Conservation (phyloP, 345 rosid genomes). For the Passiflora organensis region DNA sequence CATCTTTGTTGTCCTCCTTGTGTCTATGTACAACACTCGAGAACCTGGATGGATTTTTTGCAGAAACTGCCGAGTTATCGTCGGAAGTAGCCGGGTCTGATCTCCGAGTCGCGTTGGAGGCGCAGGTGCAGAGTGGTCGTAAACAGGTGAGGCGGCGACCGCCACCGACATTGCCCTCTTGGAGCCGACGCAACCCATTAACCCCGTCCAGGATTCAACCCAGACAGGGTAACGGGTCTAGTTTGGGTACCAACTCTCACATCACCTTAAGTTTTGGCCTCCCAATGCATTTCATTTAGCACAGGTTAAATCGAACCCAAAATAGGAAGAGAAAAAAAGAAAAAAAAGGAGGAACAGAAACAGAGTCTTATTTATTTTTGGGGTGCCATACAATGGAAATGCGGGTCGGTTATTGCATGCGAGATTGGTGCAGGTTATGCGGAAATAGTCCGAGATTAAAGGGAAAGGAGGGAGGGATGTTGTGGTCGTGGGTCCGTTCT, state of each 20-base stretch:
- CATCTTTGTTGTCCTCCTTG: conserved; percentile 3
- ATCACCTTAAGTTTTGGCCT: conserved; percentile 25
- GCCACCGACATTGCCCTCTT: conserved; percentile 32
- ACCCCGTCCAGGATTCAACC: conserved; percentile 47
- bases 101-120: conserved; percentile 2
- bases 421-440: conserved; percentile 39
- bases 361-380: conserved; percentile 5
- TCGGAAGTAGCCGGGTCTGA: not conserved
- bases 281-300: not conserved
- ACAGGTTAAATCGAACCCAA: not conserved
- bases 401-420: conserved; percentile 24
- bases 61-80: conserved; percentile 15
- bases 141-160: conserved; percentile 38
- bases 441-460: conserved; percentile 27
- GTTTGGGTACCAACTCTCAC: conserved; percentile 27
- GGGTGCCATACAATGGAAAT: not conserved
- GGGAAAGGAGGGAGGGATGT: conserved; percentile 27
- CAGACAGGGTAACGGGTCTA: conserved; percentile 49
- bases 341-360: conserved; percentile 1
- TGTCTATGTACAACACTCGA: conserved; percentile 10
- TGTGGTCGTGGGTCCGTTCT: conserved; percentile 38
- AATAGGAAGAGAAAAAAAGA: conserved; percentile 10
- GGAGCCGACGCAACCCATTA: conserved; percentile 82
- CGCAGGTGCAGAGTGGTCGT: conserved; percentile 3
- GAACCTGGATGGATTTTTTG: conserved; percentile 27